phyloP scores from a whole-genome alignment of 2,329 filamentous ascomycete species.

The Pseudogymnoascus verrucosus region DNA sequence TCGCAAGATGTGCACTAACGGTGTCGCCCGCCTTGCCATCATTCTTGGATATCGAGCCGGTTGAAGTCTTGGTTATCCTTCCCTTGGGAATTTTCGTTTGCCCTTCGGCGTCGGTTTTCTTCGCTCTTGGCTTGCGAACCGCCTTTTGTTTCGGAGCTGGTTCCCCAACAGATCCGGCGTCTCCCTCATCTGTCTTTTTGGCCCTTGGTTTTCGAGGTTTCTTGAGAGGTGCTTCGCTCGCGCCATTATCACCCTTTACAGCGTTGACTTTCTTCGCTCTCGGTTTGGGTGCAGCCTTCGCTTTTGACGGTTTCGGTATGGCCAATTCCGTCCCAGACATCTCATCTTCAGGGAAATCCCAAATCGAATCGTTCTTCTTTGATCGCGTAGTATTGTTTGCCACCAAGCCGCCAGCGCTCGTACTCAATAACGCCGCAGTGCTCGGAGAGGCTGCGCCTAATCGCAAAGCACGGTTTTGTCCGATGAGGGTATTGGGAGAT shows the following conservation, averaged over 20 bases:
- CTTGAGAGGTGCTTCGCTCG: conserved; percentile 12
- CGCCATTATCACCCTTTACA: not conserved
- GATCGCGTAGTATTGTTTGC: not conserved
- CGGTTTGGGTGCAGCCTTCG: conserved; percentile 21
- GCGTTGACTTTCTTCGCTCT: conserved; percentile 16
- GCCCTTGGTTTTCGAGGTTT: conserved; percentile 14
- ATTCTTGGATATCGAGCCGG: conserved; percentile 16
- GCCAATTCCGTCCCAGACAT: not conserved
- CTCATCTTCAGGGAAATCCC: conserved; percentile 14
- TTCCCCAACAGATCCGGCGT: not conserved
- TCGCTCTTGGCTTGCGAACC: conserved; percentile 21
- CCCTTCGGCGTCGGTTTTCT: conserved; percentile 21
- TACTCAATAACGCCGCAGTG: conserved; percentile 32
- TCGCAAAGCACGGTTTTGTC: not conserved
- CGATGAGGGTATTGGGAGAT: not conserved
- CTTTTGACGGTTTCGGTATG: conserved; percentile 20
- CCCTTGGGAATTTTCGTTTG: conserved; percentile 28
- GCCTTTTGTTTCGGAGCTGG: conserved; percentile 16
- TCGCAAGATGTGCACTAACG: conserved; percentile 30
- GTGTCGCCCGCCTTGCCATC: conserved; percentile 22
- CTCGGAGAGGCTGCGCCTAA: conserved; percentile 28
- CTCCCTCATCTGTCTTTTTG: conserved; percentile 18
- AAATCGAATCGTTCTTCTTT: conserved; percentile 4
- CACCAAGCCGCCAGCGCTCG: conserved; percentile 32
- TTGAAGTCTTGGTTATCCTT: conserved; percentile 28